phyloP scores from a whole-genome alignment of 805 yeast genomes.

The baker's yeast (Saccharomyces cerevisiae) region DNA sequence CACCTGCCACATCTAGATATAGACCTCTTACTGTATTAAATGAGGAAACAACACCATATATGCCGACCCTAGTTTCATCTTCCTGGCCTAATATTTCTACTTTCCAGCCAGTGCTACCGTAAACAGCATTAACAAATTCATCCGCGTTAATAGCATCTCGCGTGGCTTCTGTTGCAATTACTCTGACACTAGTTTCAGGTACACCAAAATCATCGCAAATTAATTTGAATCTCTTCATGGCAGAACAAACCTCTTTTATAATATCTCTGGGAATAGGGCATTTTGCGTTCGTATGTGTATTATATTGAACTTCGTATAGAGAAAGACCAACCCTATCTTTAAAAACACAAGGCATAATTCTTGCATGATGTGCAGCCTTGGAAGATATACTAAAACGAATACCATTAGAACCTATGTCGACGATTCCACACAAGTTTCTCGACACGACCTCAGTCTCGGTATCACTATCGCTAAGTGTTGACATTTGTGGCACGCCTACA shows the following conservation, averaged over 20 bases:
- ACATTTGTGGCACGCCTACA: conserved; percentile 10
- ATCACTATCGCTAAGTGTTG: conserved; percentile 24
- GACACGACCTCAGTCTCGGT: conserved; percentile 49
- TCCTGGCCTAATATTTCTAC: conserved; percentile 51
- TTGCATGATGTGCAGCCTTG: conserved; percentile 57
- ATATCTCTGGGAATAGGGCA: conserved; percentile 49
- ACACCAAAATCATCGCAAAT: conserved; percentile 74
- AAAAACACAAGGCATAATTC: conserved; percentile 71
- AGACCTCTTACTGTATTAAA: conserved; percentile 59
- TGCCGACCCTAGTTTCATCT: conserved; percentile 60
- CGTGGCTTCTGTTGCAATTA: conserved; percentile 70
- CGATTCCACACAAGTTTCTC: conserved; percentile 53
- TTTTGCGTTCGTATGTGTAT: conserved; percentile 33
- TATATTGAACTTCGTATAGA: conserved; percentile 51
- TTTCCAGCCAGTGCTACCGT: conserved; percentile 56
- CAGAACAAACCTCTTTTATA: conserved; percentile 50
- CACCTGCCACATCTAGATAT: conserved; percentile 69
- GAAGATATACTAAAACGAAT: conserved; percentile 66
- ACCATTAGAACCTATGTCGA: conserved; percentile 73
- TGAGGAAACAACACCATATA: conserved; percentile 68
- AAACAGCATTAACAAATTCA: conserved; percentile 49
- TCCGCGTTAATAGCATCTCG: conserved; percentile 59
- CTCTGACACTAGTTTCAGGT: conserved; percentile 47
- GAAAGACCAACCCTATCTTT: conserved; percentile 69
- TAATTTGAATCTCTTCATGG: conserved; percentile 58